Evolutionary conservation across 2,329 filamentous ascomycete genomes (phyloP).

Genomic region (Exserohilum rostratum): DNA sequence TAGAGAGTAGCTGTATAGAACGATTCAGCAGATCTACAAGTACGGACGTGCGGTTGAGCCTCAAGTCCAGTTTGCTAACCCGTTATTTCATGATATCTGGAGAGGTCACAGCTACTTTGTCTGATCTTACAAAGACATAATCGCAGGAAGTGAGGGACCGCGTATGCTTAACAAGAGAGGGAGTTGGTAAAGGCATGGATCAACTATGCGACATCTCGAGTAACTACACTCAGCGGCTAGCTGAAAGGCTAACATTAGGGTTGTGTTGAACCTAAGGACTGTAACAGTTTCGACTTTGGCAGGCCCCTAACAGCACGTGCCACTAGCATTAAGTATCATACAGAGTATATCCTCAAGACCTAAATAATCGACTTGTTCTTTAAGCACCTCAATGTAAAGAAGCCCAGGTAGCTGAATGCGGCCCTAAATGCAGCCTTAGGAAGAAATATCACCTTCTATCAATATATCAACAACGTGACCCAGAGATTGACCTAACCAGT

Average conservation of each 20-base stretch:
- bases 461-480: background rate
- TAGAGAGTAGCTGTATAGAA: background rate
- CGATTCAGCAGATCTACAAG: background rate
- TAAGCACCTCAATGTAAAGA: background rate
- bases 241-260: background rate
- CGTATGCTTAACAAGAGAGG: background rate
- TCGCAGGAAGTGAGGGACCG: background rate
- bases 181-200: background rate
- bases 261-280: background rate
- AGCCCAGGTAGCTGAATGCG: background rate
- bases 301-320: background rate
- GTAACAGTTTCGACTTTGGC: background rate
- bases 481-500: too few species aligned
- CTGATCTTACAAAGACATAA: too few species aligned
- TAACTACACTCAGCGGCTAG: background rate
- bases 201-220: background rate
- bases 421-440: background rate
- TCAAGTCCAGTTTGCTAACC: background rate
- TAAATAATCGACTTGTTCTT: constrained; percentile 3
- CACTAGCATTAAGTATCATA: background rate
- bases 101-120: too few species aligned
- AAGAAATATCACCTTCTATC: background rate
- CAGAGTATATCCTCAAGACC: constrained; percentile 1
- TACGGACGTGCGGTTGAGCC: background rate
- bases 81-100: background rate